Base-by-base conservation (phyloP, 2,329 filamentous ascomycete species). In the Hansfordia pulvinata region DNA sequence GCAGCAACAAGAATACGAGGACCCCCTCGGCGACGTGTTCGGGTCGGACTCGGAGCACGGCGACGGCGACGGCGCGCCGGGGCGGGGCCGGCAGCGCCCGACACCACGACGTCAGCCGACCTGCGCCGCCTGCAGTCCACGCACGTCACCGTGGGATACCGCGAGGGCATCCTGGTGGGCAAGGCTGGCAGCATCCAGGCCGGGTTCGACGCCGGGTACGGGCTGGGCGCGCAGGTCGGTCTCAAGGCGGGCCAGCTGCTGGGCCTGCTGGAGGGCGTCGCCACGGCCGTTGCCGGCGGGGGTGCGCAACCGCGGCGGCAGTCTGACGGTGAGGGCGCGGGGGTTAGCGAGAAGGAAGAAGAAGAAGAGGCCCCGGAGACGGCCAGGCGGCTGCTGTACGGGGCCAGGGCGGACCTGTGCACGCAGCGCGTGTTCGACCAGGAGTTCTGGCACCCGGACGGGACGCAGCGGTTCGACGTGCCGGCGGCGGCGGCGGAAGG, bases 121-220 rank as follows among this genome's bases (percentile, higher is more conserved):
- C 67, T 90, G 26, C 72, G 68, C 12, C 74, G 79, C 14, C 65
- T 93, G 10, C 74, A 79, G 41, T 66, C 71, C 21, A 75, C 80
- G 29, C 84, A 93, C 49, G 68, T 73, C 27, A 94, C 81, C 6
- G 76, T 81, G 20, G 90, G 90, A 12, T 96, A 96, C 54, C 77
- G 88, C 32, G 86, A 94, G 42, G 90, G 88, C 23, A 69, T 96
- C 28, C 67, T 77, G 0, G 60, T 59, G 3, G 80, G 79, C 17
- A 96, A 96, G 49, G 69, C 69, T 15, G 56, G 64, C 25, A 78
- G 74, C 41, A 71, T 94, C 15, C 90, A 98, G 53, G 63, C 64
- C 10, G 88, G 88, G 0, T 96, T 98, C 45, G 90, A 98, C 47
- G 82, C 88, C 36, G 88, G 88, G 0, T 96, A 85, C 48, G 64